A percentile compares a stretch with the other conserved stretches of the same genome.
phyloP scores from a whole-genome alignment of 2,329 filamentous ascomycete genomes.

The Fusarium annulatum region DNA sequence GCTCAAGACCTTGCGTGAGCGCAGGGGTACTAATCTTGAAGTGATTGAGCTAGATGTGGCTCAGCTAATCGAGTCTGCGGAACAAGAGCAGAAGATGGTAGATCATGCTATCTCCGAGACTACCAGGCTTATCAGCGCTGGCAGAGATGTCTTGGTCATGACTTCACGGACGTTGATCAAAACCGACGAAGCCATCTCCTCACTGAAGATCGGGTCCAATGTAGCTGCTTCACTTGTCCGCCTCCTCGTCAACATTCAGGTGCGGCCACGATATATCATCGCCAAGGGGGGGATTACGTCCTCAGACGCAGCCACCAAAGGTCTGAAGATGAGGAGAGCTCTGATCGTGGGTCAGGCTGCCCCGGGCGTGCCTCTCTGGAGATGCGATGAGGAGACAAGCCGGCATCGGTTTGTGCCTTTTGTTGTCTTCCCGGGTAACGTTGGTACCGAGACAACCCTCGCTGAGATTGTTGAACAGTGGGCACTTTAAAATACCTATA shows the following conservation, averaged over 20 bases:
- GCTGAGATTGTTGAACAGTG: not conserved
- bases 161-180: not conserved
- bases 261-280: constrained; percentile 61
- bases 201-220: not conserved
- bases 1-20: not conserved
- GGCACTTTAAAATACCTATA: not conserved
- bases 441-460: not conserved
- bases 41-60: not conserved
- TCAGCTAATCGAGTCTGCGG: accelerated
- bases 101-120: not conserved
- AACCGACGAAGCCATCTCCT: not conserved
- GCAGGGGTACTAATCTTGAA: not conserved
- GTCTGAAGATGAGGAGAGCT: constrained; percentile 63
- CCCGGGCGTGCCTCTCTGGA: constrained; percentile 67
- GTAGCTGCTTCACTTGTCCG: not conserved
- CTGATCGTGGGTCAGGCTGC: constrained; percentile 66
- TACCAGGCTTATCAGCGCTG: not conserved
- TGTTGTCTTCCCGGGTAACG: constrained; percentile 40
- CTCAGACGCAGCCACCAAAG: constrained; percentile 67
- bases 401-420: constrained; percentile 64
- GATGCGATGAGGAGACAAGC: constrained; percentile 62
- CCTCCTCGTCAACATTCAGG: not conserved
- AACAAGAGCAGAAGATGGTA: not conserved
- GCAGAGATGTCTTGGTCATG: not conserved
- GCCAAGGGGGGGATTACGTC: constrained; percentile 70